Conservation (phyloP, 2,329 filamentous ascomycete species). For the Venturia carpophila region DNA sequence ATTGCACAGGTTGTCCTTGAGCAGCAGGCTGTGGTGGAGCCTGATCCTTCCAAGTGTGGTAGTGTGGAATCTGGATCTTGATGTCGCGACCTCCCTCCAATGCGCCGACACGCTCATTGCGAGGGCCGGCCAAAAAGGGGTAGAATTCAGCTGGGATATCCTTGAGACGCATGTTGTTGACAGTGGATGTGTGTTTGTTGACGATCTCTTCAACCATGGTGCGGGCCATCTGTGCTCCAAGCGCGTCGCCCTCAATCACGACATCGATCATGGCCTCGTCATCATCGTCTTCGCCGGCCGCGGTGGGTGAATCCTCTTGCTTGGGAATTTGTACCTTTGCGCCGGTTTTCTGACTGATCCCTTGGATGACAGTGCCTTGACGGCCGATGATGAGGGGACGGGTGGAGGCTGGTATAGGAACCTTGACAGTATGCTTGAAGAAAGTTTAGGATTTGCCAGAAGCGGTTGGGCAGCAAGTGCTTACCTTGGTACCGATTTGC, state of each 20-base stretch:
- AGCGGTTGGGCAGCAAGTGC: constrained; percentile 22
- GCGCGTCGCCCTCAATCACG: constrained; percentile 79
- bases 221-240: constrained; percentile 76
- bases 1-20: constrained; percentile 58
- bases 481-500: constrained; percentile 78
- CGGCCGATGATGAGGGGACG: constrained; percentile 90
- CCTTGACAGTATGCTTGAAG: constrained; percentile 55
- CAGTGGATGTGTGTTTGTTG: constrained; percentile 63
- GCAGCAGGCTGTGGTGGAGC: constrained; percentile 55
- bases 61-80: constrained; percentile 73
- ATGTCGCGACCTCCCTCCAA: constrained; percentile 69
- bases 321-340: constrained; percentile 86
- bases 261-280: constrained; percentile 75
- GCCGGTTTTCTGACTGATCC: constrained; percentile 80
- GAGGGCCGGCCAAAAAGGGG: constrained; percentile 81
- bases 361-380: constrained; percentile 81
- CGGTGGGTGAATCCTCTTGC: constrained; percentile 53
- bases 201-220: constrained; percentile 82
- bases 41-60: constrained; percentile 63
- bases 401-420: constrained; percentile 75
- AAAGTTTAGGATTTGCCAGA: constrained; percentile 20
- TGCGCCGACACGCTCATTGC: constrained; percentile 52
- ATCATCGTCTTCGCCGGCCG: constrained; percentile 59
- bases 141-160: constrained; percentile 87
- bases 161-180: constrained; percentile 62